A percentile compares a stretch with the other conserved stretches of the same genome.
These are phyloP conservation scores for Plenodomus biglobosus DNA, from an alignment of 2,329 filamentous ascomycete species.

Conservation along the genomic window DNA sequence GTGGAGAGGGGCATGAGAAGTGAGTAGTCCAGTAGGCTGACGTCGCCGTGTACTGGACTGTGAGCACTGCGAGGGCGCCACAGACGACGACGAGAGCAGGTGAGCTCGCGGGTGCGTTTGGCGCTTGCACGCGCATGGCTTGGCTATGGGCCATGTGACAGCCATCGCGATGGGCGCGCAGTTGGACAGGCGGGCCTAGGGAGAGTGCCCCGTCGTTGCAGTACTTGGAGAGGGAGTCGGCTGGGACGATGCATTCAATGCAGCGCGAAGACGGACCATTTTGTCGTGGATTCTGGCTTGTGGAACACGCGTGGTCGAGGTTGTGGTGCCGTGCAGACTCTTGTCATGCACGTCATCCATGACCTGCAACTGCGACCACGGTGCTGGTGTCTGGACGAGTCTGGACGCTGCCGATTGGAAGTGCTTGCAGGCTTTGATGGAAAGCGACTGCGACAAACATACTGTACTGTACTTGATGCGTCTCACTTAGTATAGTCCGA, in stretches of 20 bases:
- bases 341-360: constrained; percentile 15
- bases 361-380: background rate
- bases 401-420: constrained; percentile 11
- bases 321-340: background rate
- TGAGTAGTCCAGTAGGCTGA: constrained; percentile 4
- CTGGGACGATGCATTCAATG: no score
- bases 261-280: no score
- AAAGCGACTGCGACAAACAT: background rate
- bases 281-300: no score
- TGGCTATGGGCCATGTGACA: constrained; percentile 37
- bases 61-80: constrained; percentile 4
- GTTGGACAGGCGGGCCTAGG: background rate
- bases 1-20: constrained; percentile 6
- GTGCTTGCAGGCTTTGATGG: constrained; percentile 3
- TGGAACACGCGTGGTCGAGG: background rate
- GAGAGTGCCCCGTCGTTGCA: background rate
- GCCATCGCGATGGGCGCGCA: background rate
- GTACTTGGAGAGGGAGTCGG: no score
- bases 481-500: no score
- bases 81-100: constrained; percentile 17
- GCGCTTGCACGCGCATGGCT: constrained; percentile 32
- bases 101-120: constrained; percentile 28
- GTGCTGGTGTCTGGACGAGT: constrained; percentile 10
- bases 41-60: constrained; percentile 3
- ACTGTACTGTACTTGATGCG: no score